Conservation (phyloP, 768 basidiomycete species). For the Rhodosporidiobolus sp. region DNA sequence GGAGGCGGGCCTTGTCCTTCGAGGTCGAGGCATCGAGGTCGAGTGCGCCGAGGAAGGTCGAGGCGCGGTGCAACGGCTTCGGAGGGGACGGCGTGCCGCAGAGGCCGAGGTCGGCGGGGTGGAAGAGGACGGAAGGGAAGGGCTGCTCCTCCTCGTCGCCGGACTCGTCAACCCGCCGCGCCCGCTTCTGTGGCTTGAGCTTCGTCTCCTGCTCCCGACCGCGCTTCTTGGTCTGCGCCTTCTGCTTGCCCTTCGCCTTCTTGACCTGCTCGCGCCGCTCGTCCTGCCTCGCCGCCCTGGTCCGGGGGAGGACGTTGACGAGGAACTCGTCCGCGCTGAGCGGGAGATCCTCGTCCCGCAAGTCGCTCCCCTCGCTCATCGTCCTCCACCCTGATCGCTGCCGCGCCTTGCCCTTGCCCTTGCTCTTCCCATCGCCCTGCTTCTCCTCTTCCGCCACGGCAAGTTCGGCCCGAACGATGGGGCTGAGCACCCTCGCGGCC, state of each 20-base stretch:
- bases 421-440: background rate
- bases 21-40: background rate
- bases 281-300: background rate
- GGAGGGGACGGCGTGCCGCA: background rate
- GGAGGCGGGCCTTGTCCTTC: background rate
- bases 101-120: background rate
- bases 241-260: background rate
- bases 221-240: too few species aligned
- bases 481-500: background rate
- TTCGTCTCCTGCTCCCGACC: background rate
- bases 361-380: background rate
- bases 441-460: background rate
- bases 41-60: conserved; percentile 4
- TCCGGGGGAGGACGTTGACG: background rate
- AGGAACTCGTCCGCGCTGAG: conserved; percentile 6
- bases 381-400: background rate
- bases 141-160: background rate
- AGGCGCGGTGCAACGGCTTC: background rate
- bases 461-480: background rate
- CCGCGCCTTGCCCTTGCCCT: background rate
- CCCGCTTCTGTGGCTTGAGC: background rate
- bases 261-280: background rate
- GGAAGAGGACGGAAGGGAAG: background rate
- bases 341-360: background rate
- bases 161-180: background rate